phyloP scores from a whole-genome alignment of 2,329 filamentous ascomycete genomes.

The Furcasterigmium furcatum region DNA sequence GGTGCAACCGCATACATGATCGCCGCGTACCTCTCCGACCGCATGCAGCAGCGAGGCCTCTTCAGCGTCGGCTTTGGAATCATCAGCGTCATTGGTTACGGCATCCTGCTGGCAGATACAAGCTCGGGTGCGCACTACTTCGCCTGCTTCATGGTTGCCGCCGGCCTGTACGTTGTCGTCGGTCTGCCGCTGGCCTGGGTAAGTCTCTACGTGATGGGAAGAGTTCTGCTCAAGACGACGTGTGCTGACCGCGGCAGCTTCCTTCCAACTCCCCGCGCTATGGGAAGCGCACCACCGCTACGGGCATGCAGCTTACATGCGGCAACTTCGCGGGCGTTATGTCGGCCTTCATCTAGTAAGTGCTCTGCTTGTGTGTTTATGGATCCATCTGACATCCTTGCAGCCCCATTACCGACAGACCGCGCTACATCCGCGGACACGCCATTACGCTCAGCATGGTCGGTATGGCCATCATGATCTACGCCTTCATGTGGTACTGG shows the following conservation, averaged over 20 bases:
- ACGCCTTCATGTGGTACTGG: conserved; percentile 30
- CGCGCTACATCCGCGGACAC: conserved; percentile 60
- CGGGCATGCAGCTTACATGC: conserved; percentile 66
- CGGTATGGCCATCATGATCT: conserved; percentile 21
- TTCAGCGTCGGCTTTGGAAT: conserved; percentile 49
- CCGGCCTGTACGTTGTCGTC: conserved; percentile 40
- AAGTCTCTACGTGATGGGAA: conserved; percentile 15
- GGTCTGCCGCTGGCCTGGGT: conserved; percentile 33
- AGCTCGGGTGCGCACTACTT: conserved; percentile 59
- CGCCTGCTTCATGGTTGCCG: conserved; percentile 52
- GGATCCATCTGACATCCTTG: too few species aligned
- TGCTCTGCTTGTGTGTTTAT: too few species aligned
- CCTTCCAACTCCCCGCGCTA: conserved; percentile 69
- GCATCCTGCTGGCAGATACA: conserved; percentile 51
- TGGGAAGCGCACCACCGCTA: conserved; percentile 71
- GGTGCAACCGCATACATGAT: conserved; percentile 59
- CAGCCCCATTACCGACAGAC: conserved; percentile 43
- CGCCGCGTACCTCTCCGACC: conserved; percentile 56
- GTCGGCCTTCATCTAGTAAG: conserved; percentile 9
- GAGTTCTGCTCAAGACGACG: too few species aligned
- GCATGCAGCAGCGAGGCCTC: conserved; percentile 50
- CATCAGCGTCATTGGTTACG: conserved; percentile 54
- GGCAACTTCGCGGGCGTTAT: conserved; percentile 68
- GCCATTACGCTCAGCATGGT: conserved; percentile 36
- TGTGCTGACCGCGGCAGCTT: too few species aligned